phyloP scores from a whole-genome alignment of 352 stramenopile genomes.

The Thalassiosira sp. region DNA sequence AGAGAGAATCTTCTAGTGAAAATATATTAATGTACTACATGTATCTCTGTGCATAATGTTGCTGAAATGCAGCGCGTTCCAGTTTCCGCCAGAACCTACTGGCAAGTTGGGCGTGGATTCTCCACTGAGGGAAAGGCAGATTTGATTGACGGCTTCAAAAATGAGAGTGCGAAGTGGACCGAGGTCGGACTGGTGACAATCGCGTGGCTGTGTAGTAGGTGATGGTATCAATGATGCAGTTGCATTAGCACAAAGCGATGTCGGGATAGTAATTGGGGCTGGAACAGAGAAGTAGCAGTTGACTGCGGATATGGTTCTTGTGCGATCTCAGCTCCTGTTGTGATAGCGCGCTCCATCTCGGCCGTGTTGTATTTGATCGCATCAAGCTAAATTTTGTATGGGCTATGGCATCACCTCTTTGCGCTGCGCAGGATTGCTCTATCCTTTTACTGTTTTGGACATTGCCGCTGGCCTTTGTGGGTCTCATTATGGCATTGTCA shows the following conservation, averaged over 20 bases:
- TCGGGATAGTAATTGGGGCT: slow-evolving; percentile 93
- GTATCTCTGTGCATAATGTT: too few species aligned
- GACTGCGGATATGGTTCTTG: slow-evolving; percentile 92
- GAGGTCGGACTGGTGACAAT: slow-evolving; percentile 21
- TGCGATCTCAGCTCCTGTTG: slow-evolving; percentile 85
- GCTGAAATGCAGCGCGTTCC: too few species aligned
- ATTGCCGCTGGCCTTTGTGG: slow-evolving; percentile 93
- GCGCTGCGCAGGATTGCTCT: slow-evolving; percentile 94
- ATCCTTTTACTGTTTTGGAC: slow-evolving; percentile 87
- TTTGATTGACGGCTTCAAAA: slow-evolving; percentile 88
- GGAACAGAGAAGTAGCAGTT: slow-evolving; percentile 95
- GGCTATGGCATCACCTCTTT: slow-evolving; percentile 91
- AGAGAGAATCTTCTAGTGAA: too few species aligned
- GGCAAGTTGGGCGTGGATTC: too few species aligned
- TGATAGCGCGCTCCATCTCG: slow-evolving; percentile 95
- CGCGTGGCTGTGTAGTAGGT: slow-evolving; percentile 86
- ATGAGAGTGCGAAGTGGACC: slow-evolving; percentile 19
- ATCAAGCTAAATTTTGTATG: slow-evolving; percentile 98
- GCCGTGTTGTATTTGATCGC: slow-evolving; percentile 92
- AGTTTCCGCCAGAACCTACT: too few species aligned
- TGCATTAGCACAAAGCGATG: slow-evolving; percentile 92
- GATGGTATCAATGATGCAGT: slow-evolving; percentile 98
- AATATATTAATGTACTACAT: too few species aligned
- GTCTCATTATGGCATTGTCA: slow-evolving; percentile 94
- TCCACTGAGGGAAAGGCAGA: slow-evolving; percentile 92